phyloP scores from a whole-genome alignment of 2,329 filamentous ascomycete species.

The Aschersonia sp. region DNA sequence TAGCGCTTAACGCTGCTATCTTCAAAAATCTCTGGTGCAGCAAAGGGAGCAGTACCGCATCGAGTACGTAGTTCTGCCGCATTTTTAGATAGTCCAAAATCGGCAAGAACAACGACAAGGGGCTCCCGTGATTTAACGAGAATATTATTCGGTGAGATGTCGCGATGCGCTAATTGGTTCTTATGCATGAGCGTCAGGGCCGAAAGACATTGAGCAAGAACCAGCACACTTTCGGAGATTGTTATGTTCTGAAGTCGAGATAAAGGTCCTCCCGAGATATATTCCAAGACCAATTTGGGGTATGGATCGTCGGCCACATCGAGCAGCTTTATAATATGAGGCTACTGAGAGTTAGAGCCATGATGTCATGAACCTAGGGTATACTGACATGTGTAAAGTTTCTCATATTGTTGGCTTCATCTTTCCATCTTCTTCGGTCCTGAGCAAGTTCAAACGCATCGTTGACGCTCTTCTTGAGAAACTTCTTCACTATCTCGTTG shows the following conservation, averaged over 20 bases:
- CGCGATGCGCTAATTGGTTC: constrained; percentile 64
- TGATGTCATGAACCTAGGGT: not conserved
- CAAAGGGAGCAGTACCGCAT: constrained; percentile 77
- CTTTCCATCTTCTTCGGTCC: constrained; percentile 4
- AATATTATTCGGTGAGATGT: constrained; percentile 90
- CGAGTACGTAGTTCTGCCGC: constrained; percentile 83
- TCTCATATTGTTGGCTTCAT: constrained; percentile 9
- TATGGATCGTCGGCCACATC: not conserved
- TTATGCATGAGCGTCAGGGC: constrained; percentile 8
- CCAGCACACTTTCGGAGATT: constrained; percentile 4
- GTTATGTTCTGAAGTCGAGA: constrained; percentile 1
- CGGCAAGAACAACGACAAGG: constrained; percentile 69
- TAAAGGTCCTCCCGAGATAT: constrained; percentile 5
- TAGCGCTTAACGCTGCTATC: constrained; percentile 44
- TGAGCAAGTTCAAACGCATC: not conserved
- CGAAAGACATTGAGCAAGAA: constrained; percentile 6
- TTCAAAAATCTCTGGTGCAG: constrained; percentile 63
- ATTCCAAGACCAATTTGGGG: constrained; percentile 6
- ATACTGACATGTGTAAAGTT: constrained; percentile 8
- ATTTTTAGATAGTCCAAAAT: constrained; percentile 87
- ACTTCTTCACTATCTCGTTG: not conserved
- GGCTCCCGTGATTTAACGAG: constrained; percentile 51
- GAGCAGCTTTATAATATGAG: constrained; percentile 7
- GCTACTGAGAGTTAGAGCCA: constrained; percentile 4
- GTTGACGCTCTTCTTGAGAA: not conserved